These are phyloP conservation scores for Gilbertella persicaria DNA, from an alignment of 371 early-diverging fungal species.

Conservation along the genomic window DNA sequence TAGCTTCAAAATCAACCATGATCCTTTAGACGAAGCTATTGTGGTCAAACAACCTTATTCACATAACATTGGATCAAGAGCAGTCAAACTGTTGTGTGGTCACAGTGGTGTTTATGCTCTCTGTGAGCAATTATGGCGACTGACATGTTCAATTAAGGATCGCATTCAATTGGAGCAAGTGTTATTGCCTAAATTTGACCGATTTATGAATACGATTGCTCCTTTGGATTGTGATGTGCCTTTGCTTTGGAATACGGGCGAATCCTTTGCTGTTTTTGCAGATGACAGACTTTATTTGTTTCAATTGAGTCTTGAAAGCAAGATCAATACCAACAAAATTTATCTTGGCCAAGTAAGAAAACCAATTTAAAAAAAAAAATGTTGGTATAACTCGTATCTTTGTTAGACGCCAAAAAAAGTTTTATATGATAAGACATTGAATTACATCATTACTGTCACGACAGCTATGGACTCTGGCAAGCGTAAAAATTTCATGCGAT, in stretches of 20 bases:
- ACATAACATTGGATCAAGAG: constrained; percentile 5
- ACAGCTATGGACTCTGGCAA: constrained; percentile 5
- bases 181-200: constrained; percentile 11
- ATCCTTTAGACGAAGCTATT: neutral
- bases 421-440: constrained; percentile 12
- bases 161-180: constrained; percentile 22
- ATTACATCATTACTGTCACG: constrained; percentile 18
- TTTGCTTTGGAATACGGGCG: neutral
- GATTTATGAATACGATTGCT: constrained; percentile 15
- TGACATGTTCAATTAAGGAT: constrained; percentile 11
- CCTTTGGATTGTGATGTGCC: constrained; percentile 15
- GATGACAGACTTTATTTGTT: constrained; percentile 27
- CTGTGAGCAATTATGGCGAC: constrained; percentile 30
- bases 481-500: constrained; percentile 16
- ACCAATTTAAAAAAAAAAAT: neutral
- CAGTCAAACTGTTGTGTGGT: constrained; percentile 9
- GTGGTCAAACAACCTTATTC: neutral
- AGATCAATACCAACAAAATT: constrained; percentile 18
- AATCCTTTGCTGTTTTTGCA: constrained; percentile 20
- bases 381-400: too few species aligned
- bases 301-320: constrained; percentile 3
- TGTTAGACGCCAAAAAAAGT: constrained; percentile 31
- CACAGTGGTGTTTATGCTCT: constrained; percentile 16
- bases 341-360: constrained; percentile 26
- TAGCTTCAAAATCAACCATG: constrained; percentile 8